Percentiles rank a stretch among this genome's conserved stretches.
These are phyloP conservation scores for Juglanconis oblonga DNA, from an alignment of 2,329 filamentous ascomycete genomes.

Conservation along the genomic window DNA sequence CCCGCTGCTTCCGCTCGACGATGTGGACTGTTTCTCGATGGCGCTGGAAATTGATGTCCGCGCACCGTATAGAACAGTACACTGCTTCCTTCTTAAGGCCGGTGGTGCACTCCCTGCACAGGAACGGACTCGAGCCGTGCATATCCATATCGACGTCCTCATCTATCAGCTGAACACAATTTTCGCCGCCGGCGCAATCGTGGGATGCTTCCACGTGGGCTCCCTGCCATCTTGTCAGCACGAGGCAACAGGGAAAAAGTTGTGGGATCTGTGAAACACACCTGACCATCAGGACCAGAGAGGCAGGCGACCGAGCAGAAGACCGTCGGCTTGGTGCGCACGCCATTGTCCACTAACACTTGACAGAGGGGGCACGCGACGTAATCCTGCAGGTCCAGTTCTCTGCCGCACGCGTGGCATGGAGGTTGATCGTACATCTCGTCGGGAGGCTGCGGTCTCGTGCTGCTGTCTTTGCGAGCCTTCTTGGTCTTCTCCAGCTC, in stretches of 20 bases:
- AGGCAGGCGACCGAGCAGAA: conserved; percentile 27
- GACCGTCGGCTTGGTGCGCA: conserved; percentile 22
- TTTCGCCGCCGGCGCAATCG: conserved; percentile 23
- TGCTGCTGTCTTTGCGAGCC: conserved; percentile 16
- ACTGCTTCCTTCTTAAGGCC: conserved; percentile 25
- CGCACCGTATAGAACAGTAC: conserved; percentile 32
- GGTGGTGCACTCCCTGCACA: conserved; percentile 32
- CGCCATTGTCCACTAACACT: conserved; percentile 22
- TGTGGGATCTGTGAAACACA: background rate
- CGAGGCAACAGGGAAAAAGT: background rate
- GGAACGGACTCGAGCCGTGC: conserved; percentile 18
- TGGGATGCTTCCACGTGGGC: conserved; percentile 23
- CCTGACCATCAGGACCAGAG: background rate
- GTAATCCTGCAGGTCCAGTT: conserved; percentile 22
- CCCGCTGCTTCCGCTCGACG: conserved; percentile 20
- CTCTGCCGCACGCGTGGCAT: conserved; percentile 24
- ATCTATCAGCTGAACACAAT: conserved; percentile 24
- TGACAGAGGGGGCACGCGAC: conserved; percentile 26
- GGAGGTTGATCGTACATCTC: conserved; percentile 26
- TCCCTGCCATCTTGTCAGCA: conserved; percentile 17
- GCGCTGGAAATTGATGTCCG: conserved; percentile 27
- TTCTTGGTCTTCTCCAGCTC: conserved; percentile 27
- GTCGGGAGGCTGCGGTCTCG: conserved; percentile 18
- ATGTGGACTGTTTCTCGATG: conserved; percentile 32
- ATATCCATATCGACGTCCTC: conserved; percentile 21